phyloP scores from a whole-genome alignment of 352 stramenopile species.

The Globisporangium yorkense region DNA sequence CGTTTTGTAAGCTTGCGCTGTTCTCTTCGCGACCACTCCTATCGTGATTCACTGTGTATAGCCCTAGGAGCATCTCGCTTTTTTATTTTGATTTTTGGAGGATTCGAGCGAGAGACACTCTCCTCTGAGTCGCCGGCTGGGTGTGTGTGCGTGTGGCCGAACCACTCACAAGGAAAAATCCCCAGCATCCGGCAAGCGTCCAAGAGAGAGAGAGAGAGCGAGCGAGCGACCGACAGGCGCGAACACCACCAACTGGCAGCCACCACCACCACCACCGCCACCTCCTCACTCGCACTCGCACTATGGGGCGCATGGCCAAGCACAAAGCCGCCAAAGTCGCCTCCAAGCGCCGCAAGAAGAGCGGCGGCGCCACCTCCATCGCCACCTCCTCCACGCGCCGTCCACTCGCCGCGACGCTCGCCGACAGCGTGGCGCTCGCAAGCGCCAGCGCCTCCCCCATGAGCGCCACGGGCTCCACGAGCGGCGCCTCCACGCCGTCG shows the following conservation, averaged over 20 bases:
- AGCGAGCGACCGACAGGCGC: neutral
- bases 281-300: neutral
- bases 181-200: neutral
- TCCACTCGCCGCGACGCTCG: slow-evolving; percentile 4
- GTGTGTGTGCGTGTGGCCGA: slow-evolving; percentile 1
- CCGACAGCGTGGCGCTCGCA: slow-evolving; percentile 12
- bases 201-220: neutral
- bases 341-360: slow-evolving; percentile 13
- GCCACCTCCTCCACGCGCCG: slow-evolving; percentile 3
- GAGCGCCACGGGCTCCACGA: slow-evolving; percentile 12
- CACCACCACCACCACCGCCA: neutral
- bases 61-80: too few species aligned
- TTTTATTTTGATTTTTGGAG: neutral
- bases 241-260: neutral
- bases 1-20: too few species aligned
- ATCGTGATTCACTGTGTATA: too few species aligned
- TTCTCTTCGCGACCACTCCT: too few species aligned
- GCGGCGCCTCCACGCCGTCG: slow-evolving; percentile 15
- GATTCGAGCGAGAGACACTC: too few species aligned
- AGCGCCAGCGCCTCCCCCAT: slow-evolving; percentile 8
- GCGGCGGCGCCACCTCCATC: neutral
- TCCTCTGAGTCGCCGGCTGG: neutral
- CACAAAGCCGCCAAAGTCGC: slow-evolving; percentile 17
- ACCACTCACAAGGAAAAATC: slow-evolving; percentile 1
- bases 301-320: slow-evolving; percentile 16